Evolutionary conservation across 306 rosid genomes (phyloP).

Genomic region (Vachellia collinsii): DNA sequence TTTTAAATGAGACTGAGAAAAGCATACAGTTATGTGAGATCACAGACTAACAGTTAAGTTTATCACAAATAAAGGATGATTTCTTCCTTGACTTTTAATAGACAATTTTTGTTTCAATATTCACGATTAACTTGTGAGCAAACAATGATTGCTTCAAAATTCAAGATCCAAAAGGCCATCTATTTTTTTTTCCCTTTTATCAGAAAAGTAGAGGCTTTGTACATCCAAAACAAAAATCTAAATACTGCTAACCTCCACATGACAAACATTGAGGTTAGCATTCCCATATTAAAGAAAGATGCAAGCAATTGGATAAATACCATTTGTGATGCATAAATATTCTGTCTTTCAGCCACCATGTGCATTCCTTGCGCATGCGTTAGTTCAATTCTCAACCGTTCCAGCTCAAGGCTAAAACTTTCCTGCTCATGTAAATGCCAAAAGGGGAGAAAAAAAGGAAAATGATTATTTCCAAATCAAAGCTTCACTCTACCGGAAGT

Average conservation of each 20-base stretch:
- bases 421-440: conserved; percentile 54
- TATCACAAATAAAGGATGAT: not conserved
- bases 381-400: conserved; percentile 84
- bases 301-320: conserved; percentile 44
- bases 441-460: not conserved
- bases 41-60: not conserved
- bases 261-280: not conserved
- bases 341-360: conserved; percentile 81
- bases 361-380: conserved; percentile 88
- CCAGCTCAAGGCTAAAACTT: conserved; percentile 73
- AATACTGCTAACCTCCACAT: not conserved
- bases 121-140: not conserved
- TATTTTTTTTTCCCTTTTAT: not conserved
- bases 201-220: not conserved
- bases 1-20: not conserved
- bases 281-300: not conserved
- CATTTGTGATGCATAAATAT: conserved; percentile 72
- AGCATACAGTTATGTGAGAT: not conserved
- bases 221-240: not conserved
- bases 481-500: not conserved
- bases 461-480: conserved; percentile 13
- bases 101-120: not conserved
- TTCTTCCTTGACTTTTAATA: not conserved
- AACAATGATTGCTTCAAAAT: not conserved
- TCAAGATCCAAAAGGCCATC: not conserved